These are phyloP conservation scores for Mycena leptocephala DNA, from an alignment of 768 basidiomycete genomes.

Conservation along the genomic window DNA sequence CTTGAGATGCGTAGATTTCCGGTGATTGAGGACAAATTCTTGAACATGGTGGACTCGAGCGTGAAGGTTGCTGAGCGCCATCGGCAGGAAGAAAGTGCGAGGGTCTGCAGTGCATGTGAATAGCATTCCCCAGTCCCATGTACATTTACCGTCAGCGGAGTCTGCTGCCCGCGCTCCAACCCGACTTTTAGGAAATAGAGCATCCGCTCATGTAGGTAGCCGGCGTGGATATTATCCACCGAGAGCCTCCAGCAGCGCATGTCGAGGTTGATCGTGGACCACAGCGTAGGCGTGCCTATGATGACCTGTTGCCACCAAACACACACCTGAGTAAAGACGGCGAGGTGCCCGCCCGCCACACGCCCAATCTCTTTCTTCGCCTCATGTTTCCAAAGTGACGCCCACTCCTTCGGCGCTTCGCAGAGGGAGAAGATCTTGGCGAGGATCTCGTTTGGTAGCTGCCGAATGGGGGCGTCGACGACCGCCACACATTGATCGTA, in stretches of 20 bases:
- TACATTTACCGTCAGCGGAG: background rate
- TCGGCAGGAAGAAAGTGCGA: background rate
- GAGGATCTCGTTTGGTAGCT: too few relatives aligned
- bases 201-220: background rate
- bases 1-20: too few relatives aligned
- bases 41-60: too few relatives aligned
- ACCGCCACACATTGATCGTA: too few relatives aligned
- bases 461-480: too few relatives aligned
- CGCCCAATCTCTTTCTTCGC: background rate
- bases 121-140: background rate
- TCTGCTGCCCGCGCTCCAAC: background rate
- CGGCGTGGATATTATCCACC: background rate
- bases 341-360: background rate
- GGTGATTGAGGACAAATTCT: too few relatives aligned
- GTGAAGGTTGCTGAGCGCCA: background rate
- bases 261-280: background rate
- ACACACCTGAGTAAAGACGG: background rate
- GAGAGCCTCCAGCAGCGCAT: slow-evolving; percentile 4
- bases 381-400: background rate
- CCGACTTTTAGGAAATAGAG: background rate
- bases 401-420: background rate
- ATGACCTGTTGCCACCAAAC: background rate
- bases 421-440: background rate
- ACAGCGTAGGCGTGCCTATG: background rate
- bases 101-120: background rate